Evolutionary conservation across 208 protist species (phyloP).

Genomic region (Trypanosoma boissoni): DNA sequence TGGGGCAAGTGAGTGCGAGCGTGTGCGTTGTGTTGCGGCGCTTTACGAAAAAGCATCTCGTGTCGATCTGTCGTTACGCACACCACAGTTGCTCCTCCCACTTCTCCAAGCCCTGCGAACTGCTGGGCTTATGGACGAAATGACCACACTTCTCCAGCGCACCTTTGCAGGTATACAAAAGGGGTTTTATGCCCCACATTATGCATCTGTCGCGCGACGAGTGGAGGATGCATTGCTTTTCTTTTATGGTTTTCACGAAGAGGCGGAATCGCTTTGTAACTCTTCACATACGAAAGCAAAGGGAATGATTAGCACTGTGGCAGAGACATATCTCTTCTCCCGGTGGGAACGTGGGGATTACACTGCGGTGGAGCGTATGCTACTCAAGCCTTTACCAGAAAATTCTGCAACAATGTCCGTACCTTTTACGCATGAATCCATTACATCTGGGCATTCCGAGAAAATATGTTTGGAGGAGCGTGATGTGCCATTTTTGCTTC

Average conservation of each 20-base stretch:
- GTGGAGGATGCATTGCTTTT: conserved; percentile 13
- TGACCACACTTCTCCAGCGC: conserved; percentile 12
- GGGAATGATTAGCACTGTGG: conserved; percentile 7
- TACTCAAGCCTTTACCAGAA: conserved; percentile 7
- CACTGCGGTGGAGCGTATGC: conserved; percentile 3
- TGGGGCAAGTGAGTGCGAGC: background rate
- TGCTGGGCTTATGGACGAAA: conserved; percentile 4
- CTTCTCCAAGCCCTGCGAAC: conserved; percentile 9
- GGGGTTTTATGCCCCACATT: conserved; percentile 1
- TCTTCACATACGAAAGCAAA: background rate
- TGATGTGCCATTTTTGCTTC: conserved; percentile 21
- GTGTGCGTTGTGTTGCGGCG: conserved; percentile 11
- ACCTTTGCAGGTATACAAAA: conserved; percentile 5
- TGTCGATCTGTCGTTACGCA: conserved; percentile 14
- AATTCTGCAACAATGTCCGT: too few species aligned
- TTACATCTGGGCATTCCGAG: too few species aligned
- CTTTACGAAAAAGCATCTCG: conserved; percentile 17
- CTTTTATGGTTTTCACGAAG: conserved; percentile 7
- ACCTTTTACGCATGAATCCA: too few species aligned
- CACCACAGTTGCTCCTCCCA: conserved; percentile 24
- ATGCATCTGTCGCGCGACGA: background rate
- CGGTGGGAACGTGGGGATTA: conserved; percentile 17
- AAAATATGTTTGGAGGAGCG: background rate
- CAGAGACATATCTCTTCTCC: conserved; percentile 15
- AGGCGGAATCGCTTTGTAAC: background rate